Base-by-base conservation (phyloP, 371 early-diverging fungal genomes). In the Mucor sp. region DNA sequence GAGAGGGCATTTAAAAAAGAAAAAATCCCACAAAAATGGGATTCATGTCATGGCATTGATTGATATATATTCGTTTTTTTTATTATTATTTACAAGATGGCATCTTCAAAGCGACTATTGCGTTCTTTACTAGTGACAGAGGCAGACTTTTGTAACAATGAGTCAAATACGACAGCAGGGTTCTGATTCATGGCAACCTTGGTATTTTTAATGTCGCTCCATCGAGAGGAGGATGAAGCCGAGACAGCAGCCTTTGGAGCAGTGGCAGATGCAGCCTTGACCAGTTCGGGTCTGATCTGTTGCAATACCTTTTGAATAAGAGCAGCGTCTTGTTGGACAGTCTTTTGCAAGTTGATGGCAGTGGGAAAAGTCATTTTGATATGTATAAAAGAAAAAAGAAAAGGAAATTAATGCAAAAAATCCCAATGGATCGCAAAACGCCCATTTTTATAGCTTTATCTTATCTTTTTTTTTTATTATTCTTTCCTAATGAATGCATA, bases 91-190 rank as follows among this genome's bases (percentile, higher is more conserved):
- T 50, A 50, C 50, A 50, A 25, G 23, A 66, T 35, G 12, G 48
- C 39, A 50, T 53, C 44, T 43, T 61, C 56, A 62, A 62, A 66
- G 27, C 50, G 23, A 23, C 17, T 23, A 58, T 35, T 48, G 27
- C 35, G 33, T 21, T 47, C 43, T 25, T 47, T 65, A 15, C 44
- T 23, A 25, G 25, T 4, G 30, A 57, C 21, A 28, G 66, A 55
- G 23, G 67, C 67, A 37, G 61, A 21, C 21, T 61, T 67, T 15
- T 55, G 60, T 33, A 67, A 47, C 37, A 67, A 57, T 19, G 67
- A 67, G 35, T 61, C 62, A 11, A 67, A 33, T 33, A 62, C 67
- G 12, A 62, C 19, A 37, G 43, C 62, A 33, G 67, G 57, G 33
- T 60, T 62, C 23, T 44, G 41, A 19, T 64, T 39, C 1, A 32